phyloP scores from a whole-genome alignment of 2,329 filamentous ascomycete genomes.

The Xylaria sp. region DNA sequence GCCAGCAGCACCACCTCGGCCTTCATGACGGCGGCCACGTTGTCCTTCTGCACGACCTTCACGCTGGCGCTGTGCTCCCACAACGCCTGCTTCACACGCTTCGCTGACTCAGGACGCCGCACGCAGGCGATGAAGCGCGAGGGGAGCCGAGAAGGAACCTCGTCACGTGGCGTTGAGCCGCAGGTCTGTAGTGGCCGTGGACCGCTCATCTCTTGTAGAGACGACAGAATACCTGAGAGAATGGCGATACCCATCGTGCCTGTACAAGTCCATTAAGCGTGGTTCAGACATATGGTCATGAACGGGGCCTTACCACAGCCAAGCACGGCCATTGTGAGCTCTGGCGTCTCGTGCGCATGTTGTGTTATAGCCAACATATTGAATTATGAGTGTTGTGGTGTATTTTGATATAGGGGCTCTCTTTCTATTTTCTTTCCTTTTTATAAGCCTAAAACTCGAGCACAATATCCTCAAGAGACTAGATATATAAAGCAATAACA shows the following conservation, averaged over 20 bases:
- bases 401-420: background rate
- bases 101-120: conserved; percentile 72
- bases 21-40: conserved; percentile 72
- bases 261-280: conserved; percentile 47
- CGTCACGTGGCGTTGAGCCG: conserved; percentile 57
- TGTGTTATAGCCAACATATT: conserved; percentile 49
- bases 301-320: conserved; percentile 73
- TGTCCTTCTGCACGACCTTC: conserved; percentile 75
- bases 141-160: conserved; percentile 69
- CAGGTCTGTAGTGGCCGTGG: conserved; percentile 58
- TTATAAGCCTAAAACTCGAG: too few relatives aligned
- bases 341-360: conserved; percentile 51
- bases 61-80: conserved; percentile 70
- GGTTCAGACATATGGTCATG: background rate
- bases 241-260: conserved; percentile 89
- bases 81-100: conserved; percentile 73
- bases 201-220: conserved; percentile 65
- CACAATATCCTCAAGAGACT: background rate
- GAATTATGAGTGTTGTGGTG: conserved; percentile 5
- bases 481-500: background rate
- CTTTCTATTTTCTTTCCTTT: background rate
- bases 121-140: conserved; percentile 85
- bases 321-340: conserved; percentile 80
- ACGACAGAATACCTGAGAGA: conserved; percentile 79
- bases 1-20: conserved; percentile 80